Percentiles rank a stretch among this genome's conserved stretches.
Evolutionary conservation across 352 stramenopile genomes (phyloP).

Genomic region (Phytophthora sojae): DNA sequence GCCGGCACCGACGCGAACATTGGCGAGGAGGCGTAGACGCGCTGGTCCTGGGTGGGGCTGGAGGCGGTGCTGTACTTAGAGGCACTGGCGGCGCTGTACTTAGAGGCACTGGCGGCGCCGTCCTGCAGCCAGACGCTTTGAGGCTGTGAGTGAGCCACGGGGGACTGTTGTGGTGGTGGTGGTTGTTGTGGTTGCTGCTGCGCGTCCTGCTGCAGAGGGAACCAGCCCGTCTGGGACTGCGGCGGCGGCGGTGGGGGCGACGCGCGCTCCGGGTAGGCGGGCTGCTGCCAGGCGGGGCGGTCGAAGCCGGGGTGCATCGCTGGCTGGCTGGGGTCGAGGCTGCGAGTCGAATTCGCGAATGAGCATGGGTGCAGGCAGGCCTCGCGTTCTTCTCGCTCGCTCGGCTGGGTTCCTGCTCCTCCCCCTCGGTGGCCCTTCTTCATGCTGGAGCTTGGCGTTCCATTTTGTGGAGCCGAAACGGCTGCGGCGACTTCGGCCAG

Average conservation of each 20-base stretch:
- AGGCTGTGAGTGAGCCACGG: neutral
- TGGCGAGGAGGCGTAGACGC: conserved; percentile 16
- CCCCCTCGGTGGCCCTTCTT: conserved; percentile 29
- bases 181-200: conserved; percentile 20
- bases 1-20: conserved; percentile 19
- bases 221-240: conserved; percentile 62
- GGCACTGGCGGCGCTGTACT: neutral
- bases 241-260: conserved; percentile 26
- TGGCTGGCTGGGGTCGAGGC: neutral
- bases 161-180: neutral
- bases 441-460: conserved; percentile 20
- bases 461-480: conserved; percentile 37
- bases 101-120: neutral
- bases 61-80: neutral
- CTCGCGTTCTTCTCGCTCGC: conserved; percentile 15
- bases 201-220: conserved; percentile 46
- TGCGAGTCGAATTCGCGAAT: conserved; percentile 34
- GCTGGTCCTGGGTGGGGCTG: conserved; percentile 13
- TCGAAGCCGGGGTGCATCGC: conserved; percentile 24
- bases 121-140: conserved; percentile 25
- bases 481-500: conserved; percentile 9
- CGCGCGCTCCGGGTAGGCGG: conserved; percentile 8
- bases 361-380: conserved; percentile 19
- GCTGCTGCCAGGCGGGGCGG: conserved; percentile 19
- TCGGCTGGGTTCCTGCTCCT: conserved; percentile 24